Base-by-base conservation (phyloP, 1,139 yeast species). In the Sugiyamaella novakii region DNA sequence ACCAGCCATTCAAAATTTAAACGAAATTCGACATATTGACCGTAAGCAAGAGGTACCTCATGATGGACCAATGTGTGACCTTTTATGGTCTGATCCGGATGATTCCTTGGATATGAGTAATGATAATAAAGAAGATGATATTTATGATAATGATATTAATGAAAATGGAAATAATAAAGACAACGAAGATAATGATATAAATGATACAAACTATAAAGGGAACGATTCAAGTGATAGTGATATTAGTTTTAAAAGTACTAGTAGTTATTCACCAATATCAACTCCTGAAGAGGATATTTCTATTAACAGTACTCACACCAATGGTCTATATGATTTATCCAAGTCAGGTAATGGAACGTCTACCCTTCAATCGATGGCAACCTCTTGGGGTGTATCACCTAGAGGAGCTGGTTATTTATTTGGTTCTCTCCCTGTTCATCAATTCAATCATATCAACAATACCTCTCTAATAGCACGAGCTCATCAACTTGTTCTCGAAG, bases 61-160 rank as follows among this genome's bases (percentile, higher is more conserved):
- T 65, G 98, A 91, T 69, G 98, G 98, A 30, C 96, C 97, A 34
- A 91, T 92, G 96, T 92, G 98, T 72, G 98, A 92, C 66, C 73
- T 92, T 62, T 74, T 92, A 49, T 92, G 98, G 98, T 85, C 95
- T 2, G 98, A 92, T 63, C 98, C 98, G 1, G 98, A 92, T 64
- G 96, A 76, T 76, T 83, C 64, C 10, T 50, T 65, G 29, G 66
- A 63, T 34, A 52, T 43, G 14, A 37, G 44, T 15, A 43, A 27
- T 1, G 49, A 44, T 22, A 52, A 47, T 11, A 39, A 39, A n/a
- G 44, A 28, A 2, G 50, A 49, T 37, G 46, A 40, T 8, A 47
- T 40, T 17, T 29, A 50, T 22, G 47, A 42, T 27, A 31, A 29
- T 14, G 17, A 40, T 10, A 41, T 35, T 19, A 33, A 47, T 31